Evolutionary conservation across 805 yeast genomes (phyloP).

Genomic region (Candida ipomoeae): DNA sequence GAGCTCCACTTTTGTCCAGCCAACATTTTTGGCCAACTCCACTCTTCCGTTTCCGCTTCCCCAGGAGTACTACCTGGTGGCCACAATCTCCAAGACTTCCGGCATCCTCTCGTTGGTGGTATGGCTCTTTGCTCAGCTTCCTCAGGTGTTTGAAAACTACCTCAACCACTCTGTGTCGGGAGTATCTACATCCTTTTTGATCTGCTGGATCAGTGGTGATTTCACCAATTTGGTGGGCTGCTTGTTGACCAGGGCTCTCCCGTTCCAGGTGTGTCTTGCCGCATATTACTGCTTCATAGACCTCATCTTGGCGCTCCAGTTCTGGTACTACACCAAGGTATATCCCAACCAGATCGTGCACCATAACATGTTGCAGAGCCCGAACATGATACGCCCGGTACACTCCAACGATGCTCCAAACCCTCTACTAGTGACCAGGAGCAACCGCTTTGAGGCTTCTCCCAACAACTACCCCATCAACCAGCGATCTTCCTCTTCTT

Average conservation of each 20-base stretch:
- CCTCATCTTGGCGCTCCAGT: constrained; percentile 16
- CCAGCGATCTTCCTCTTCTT: constrained; percentile 10
- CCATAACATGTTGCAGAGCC: constrained; percentile 37
- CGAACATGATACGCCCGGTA: constrained; percentile 29
- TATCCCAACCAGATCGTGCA: constrained; percentile 33
- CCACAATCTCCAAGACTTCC: constrained; percentile 11
- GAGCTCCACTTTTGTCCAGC: constrained; percentile 4
- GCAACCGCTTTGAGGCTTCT: constrained; percentile 22
- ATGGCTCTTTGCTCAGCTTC: constrained; percentile 30
- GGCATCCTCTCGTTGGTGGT: constrained; percentile 22
- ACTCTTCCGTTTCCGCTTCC: constrained; percentile 10
- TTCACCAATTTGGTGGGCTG: constrained; percentile 63
- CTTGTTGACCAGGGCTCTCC: constrained; percentile 66
- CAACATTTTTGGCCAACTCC: constrained; percentile 5
- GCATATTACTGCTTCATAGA: constrained; percentile 54
- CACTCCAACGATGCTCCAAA: constrained; percentile 10
- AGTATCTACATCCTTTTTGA: constrained; percentile 28
- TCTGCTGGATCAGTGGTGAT: constrained; percentile 37
- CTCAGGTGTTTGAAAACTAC: constrained; percentile 27
- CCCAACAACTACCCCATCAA: constrained; percentile 4
- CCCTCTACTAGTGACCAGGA: constrained; percentile 12
- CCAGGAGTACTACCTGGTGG: constrained; percentile 11
- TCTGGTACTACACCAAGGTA: constrained; percentile 18
- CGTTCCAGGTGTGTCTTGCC: constrained; percentile 75
- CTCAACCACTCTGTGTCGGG: constrained; percentile 34